phyloP scores from a whole-genome alignment of 1,284 basidiomycete species.

The Rhodotorula sp. region DNA sequence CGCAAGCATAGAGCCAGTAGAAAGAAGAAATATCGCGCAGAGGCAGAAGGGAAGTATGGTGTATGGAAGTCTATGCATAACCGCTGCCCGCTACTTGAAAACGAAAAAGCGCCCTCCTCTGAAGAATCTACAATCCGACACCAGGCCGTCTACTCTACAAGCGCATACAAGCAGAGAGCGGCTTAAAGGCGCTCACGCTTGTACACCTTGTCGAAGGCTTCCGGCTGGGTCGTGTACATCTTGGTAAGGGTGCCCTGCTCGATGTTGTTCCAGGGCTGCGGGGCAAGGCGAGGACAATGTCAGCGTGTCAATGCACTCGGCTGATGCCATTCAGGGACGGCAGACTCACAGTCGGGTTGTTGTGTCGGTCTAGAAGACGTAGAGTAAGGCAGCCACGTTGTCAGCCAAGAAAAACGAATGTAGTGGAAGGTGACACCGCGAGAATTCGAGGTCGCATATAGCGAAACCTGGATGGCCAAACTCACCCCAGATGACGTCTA shows the following conservation, averaged over 20 bases:
- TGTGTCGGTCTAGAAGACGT: not conserved
- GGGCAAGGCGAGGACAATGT: not conserved
- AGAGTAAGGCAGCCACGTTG: too few species aligned
- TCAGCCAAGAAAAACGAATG: too few species aligned
- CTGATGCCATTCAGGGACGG: not conserved
- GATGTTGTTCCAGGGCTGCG: constrained; percentile 32
- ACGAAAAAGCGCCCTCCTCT: not conserved
- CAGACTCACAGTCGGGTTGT: constrained; percentile 25
- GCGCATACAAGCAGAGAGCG: not conserved
- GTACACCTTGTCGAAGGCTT: constrained; percentile 20
- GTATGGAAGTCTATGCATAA: constrained; percentile 1
- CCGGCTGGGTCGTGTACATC: constrained; percentile 28
- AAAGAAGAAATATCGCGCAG: too few species aligned
- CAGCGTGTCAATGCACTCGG: too few species aligned
- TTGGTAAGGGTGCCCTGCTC: constrained; percentile 27
- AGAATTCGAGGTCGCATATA: too few species aligned
- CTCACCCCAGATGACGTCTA: constrained; percentile 28
- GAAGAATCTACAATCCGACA: not conserved
- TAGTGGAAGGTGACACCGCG: too few species aligned
- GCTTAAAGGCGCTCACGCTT: constrained; percentile 20
- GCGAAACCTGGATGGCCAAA: not conserved
- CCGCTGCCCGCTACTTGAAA: not conserved
- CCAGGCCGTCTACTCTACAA: not conserved
- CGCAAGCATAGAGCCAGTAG: too few species aligned
- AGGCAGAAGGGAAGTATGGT: not conserved